A percentile compares a stretch with the other conserved stretches of the same genome.
phyloP scores from a whole-genome alignment of 371 early-diverging fungal genomes.

The Mortierella sp. region DNA sequence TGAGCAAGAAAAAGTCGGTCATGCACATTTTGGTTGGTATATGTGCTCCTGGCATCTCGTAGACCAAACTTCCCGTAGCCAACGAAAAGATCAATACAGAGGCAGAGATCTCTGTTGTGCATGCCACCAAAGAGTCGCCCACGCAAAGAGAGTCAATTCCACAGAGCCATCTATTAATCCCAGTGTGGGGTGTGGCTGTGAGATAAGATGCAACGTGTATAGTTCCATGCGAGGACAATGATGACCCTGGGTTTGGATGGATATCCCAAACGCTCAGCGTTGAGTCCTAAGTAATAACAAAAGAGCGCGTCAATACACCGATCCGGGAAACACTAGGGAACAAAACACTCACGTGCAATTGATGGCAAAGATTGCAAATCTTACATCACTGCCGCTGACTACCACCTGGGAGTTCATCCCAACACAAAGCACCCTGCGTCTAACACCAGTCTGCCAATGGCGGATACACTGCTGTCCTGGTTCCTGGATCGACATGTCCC shows the following conservation, averaged over 20 bases:
- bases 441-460: conserved; percentile 60
- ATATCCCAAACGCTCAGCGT: conserved; percentile 69
- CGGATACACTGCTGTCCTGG: conserved; percentile 43
- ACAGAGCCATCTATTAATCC: conserved; percentile 61
- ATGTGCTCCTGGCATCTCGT: conserved; percentile 54
- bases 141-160: conserved; percentile 67
- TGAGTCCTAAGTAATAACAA: conserved; percentile 55
- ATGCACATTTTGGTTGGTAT: conserved; percentile 59
- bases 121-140: conserved; percentile 62
- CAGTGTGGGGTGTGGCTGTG: conserved; percentile 56
- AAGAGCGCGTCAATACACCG: too few species aligned
- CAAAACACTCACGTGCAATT: not conserved
- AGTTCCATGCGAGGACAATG: conserved; percentile 23
- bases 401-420: conserved; percentile 64
- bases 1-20: conserved; percentile 65
- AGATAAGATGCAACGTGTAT: conserved; percentile 45
- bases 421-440: conserved; percentile 66
- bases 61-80: conserved; percentile 65
- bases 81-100: conserved; percentile 66
- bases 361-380: not conserved
- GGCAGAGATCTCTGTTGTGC: conserved; percentile 65
- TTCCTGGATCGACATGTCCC: conserved; percentile 55
- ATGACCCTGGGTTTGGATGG: conserved; percentile 16
- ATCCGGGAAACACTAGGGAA: too few species aligned
- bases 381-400: conserved; percentile 61